Percentiles rank a stretch among this genome's conserved stretches.
These are phyloP conservation scores for Ceratobasidium sp. DNA, from an alignment of 1,284 basidiomycete genomes.

Conservation along the genomic window DNA sequence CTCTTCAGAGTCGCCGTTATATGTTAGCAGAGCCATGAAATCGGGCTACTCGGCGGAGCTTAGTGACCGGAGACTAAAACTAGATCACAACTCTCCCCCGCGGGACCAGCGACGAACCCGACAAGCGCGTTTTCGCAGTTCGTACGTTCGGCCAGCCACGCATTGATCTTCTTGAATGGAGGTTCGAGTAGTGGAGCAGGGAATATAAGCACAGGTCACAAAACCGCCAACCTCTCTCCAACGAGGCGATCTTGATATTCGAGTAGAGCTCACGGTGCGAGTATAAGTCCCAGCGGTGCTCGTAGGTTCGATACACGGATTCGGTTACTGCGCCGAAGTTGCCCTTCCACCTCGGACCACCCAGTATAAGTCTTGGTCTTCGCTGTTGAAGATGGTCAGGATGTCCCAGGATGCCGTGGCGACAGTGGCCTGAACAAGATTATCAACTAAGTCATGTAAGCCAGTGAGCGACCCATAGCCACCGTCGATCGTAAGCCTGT, in stretches of 20 bases:
- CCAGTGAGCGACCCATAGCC: slow-evolving; percentile 25
- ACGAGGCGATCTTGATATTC: too few relatives aligned
- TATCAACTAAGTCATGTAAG: slow-evolving; percentile 43
- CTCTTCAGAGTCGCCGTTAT: slow-evolving; percentile 32
- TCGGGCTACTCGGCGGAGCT: slow-evolving; percentile 16
- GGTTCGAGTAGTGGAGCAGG: slow-evolving; percentile 24
- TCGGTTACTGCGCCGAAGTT: slow-evolving; percentile 47
- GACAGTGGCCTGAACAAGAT: slow-evolving; percentile 42
- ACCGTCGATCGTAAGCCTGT: slow-evolving; percentile 38
- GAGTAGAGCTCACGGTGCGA: too few relatives aligned
- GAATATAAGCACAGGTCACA: neutral
- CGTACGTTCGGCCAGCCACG: slow-evolving; percentile 27
- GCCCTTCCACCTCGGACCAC: slow-evolving; percentile 41
- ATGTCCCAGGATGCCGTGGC: slow-evolving; percentile 40
- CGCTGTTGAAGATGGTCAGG: slow-evolving; percentile 31
- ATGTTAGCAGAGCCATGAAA: neutral
- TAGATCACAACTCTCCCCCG: neutral
- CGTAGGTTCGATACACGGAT: slow-evolving; percentile 35
- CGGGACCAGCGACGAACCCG: neutral
- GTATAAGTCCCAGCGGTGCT: slow-evolving; percentile 40
- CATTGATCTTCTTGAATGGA: slow-evolving; percentile 10
- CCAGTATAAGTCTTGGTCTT: slow-evolving; percentile 45
- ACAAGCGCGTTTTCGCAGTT: slow-evolving; percentile 8
- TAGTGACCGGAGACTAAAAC: neutral
- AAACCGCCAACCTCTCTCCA: too few relatives aligned